Evolutionary conservation across 805 yeast species (phyloP), one percentile per base, ranked within the genome.

Genomic region (Teunomyces gatunensis): DNA sequence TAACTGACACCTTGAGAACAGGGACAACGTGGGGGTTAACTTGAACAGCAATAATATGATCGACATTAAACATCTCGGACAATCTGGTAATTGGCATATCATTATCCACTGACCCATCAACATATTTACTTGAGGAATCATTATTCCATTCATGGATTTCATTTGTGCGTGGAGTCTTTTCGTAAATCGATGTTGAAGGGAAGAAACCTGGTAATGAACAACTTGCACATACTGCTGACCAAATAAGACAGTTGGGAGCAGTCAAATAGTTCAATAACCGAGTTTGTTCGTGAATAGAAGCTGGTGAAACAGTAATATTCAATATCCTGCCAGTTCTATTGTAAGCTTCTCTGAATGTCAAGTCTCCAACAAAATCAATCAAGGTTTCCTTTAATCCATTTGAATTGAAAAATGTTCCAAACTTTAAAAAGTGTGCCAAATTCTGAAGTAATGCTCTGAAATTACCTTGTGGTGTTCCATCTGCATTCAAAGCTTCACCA

Each of bases 11-110:
- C 54, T 83, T 83, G 56, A 94, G 73, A 44, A 92, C 78, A 0
- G 99, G 99, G 2, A 87, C 88, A 12, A 94, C 96, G 63, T 94
- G 99, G 0, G 97, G 96, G 60, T 94, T 94, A 1, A 94, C 99
- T 64, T 94, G 99, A 40, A 96, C 92, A 0, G 97, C 99, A 56
- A 94, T 90, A 52, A 94, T 91, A 64, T 94, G 97, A 63, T 94
- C 96, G 27, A 94, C 97, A 60, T 94, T 92, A 65, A 94, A 94
- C 96, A 94, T 90, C 62, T 94, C 99, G 17, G 95, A 85, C 18
- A 94, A 73, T 55, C 97, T 78, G 1, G 95, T 78, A 23, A 90
- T 85, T 3, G 99, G 99, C 45, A 94, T 69, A 64, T 94, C 99
- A 53, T 89, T 88, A 60, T 92, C 95, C 6, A 94, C 96, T 0